phyloP scores from a whole-genome alignment of 306 rosid genomes.

The Psophocarpus tetragonolobus region DNA sequence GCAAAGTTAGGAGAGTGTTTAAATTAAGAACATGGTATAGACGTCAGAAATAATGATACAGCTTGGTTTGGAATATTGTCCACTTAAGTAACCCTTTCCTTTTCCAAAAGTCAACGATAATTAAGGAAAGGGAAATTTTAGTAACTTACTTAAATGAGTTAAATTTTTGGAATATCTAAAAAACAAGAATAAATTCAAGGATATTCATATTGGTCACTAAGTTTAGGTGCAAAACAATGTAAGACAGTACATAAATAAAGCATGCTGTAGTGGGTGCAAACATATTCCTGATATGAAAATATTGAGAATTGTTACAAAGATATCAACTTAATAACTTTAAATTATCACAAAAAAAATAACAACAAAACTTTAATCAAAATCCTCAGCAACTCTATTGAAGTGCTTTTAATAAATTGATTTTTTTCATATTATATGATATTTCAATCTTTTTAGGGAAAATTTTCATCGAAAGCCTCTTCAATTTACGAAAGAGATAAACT shows the following conservation, averaged over 20 bases:
- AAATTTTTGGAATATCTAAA: not conserved
- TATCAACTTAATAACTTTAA: not conserved
- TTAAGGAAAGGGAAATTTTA: not conserved
- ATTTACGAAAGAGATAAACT: not conserved
- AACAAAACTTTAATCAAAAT: not conserved
- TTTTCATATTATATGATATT: not conserved
- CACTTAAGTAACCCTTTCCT: not conserved
- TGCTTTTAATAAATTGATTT: not conserved
- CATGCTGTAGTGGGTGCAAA: too few species aligned
- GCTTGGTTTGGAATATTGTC: not conserved
- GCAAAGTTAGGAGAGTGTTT: constrained; percentile 43
- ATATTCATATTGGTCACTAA: too few species aligned
- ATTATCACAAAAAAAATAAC: too few species aligned
- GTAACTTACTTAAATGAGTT: not conserved
- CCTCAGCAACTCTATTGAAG: not conserved
- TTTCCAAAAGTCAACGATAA: not conserved
- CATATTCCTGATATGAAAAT: too few species aligned
- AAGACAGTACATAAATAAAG: not conserved
- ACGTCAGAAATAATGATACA: not conserved
- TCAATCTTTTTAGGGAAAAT: not conserved
- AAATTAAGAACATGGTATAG: constrained; percentile 9
- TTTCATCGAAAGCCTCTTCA: not conserved
- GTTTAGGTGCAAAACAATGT: not conserved
- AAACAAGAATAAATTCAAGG: not conserved
- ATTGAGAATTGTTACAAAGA: not conserved